Base-by-base conservation (phyloP, 306 rosid genomes). In the Medicago lupulina region DNA sequence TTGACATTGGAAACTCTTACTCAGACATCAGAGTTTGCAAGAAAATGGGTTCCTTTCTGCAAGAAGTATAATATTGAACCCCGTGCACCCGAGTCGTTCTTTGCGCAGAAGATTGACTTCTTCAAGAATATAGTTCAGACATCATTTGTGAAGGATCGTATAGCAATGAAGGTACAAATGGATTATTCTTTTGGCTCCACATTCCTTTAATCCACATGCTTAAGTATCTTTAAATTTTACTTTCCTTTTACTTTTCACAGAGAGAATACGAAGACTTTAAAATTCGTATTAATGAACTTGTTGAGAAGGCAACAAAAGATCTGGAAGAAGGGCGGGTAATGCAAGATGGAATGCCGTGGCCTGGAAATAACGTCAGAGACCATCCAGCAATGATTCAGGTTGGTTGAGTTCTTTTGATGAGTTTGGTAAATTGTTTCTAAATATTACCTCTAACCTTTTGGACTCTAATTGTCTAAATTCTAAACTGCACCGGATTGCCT, bases 321-420 rank as follows among this genome's bases (percentile, higher is more conserved):
- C 97, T 97, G 0, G 97, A 95, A 84, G 98, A 95, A 80, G 98
- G 97, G 47, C 92, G 98, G 98, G 88, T 84, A 74, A 92, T 95
- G 97, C 97, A 95, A 87, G 98, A 95, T 76, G 97, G 98, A 67
- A 95, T 96, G 0, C 98, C 98, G 8, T 95, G 98, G 98, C 98
- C 98, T 12, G 98, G 98, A 83, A 95, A 95, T 84, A 95, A 95
- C 81, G 85, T 86, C n/a, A 90, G 96, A 87, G 98, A 95, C 81
- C 98, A 95, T 90, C 98, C 98, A 0, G 98, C 96, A 84, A 95
- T 95, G 98, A 95, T 95, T 67, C 98, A 95, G 92, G 98, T 93
- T 65, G 49, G 61, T 28, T 50, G 65, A 78, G 38, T 57, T 75
- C 25, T 63, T 17, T 16, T 58, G 17, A 21, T 31, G 72, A 69